Evolutionary conservation across 202 grass and related monocot species (phyloP), one percentile per base, ranked within the genome.

Genomic region (Elaeis oleifera): DNA sequence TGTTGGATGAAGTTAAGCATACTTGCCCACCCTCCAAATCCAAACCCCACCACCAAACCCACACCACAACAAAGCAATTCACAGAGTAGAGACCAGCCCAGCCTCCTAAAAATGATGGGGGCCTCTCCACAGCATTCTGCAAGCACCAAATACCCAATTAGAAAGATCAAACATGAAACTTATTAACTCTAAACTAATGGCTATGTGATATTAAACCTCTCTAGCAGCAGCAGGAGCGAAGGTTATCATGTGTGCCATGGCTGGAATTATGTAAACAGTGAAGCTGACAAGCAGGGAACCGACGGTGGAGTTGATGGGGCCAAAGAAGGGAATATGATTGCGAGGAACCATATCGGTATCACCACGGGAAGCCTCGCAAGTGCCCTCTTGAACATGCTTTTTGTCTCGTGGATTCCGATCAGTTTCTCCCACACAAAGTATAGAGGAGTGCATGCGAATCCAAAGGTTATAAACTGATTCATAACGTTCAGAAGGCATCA

Each of bases 381-480:
- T 3, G 87, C 87, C 17, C 87, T 48, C 51, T 54, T 79, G 51
- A 82, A 66, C 11, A 82, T 48, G 53, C 76, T 74, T 15, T 70
- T 49, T 0, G 71, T 20, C 39, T 74, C 48, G 31, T 96, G 90
- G 59, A 96, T 81, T 8, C 90, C 86, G 66, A 96, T 76, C 62
- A 54, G 75, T 71, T 96, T 96, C 83, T 96, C 90, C 90, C 90
- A 96, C 16, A 96, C 86, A 51, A 96, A 96, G 84, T 96, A 96
- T 36, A 96, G 86, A 22, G 90, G 90, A 2, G 90, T 96, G 73
- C 90, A 90, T 1, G 90, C 90, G 74, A 96, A 96, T 16, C 90
- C 90, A 75, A 96, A 90, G 62, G 91, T 96, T 78, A 88, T 96
- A 73, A 90, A 90, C 84, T 96, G 65, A 27, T 15, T 25, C 31